Base-by-base conservation (phyloP, 352 stramenopile genomes). In the Pythium scleroteichum region DNA sequence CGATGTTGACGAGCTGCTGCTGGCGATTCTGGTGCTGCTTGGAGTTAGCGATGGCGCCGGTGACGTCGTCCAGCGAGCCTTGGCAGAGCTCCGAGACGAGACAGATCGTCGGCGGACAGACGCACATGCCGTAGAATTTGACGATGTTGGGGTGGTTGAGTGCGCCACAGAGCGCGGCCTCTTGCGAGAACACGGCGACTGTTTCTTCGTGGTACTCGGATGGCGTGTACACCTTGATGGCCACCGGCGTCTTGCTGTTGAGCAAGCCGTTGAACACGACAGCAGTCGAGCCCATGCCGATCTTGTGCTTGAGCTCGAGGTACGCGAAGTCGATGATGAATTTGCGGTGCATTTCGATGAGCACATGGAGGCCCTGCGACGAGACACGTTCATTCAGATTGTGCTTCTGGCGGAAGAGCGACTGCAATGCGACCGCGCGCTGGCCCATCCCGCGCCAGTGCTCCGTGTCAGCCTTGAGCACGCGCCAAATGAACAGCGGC, bases 141-240 rank as follows among this genome's bases (percentile, higher is more conserved):
- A 82, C 73, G 23, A 85, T 73, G 48, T 82, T 81, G 8, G 59
- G 64, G 48, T 85, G 76, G 26, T 69, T 51, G 16, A 87, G 50
- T 1, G 59, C 54, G n/a, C 71, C 64, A 12, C 66, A 75, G 2
- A 87, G 64, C 27, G 64, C 64, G 0, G 73, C 68, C 63, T 87
- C 77, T 17, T 77, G 71, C 10, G 67, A 73, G 57, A 85, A 85
- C 27, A 40, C 53, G 1, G 68, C 58, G 19, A 87, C 61, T 1
- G 61, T 69, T 7, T 75, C 68, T 27, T 84, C 71, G 0, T 59
- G 61, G 38, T 86, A 63, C 35, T 69, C 63, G 13, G 60, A 53
- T 16, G 78, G 78, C 20, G 66, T 76, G 62, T 82, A 88, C 33
- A 86, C 66, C 40, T 86, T 86, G 52, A 85, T 52, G 0, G 78